Evolutionary conservation across 257 asterid genomes (phyloP).

Genomic region (Solanum bulbocastanum): DNA sequence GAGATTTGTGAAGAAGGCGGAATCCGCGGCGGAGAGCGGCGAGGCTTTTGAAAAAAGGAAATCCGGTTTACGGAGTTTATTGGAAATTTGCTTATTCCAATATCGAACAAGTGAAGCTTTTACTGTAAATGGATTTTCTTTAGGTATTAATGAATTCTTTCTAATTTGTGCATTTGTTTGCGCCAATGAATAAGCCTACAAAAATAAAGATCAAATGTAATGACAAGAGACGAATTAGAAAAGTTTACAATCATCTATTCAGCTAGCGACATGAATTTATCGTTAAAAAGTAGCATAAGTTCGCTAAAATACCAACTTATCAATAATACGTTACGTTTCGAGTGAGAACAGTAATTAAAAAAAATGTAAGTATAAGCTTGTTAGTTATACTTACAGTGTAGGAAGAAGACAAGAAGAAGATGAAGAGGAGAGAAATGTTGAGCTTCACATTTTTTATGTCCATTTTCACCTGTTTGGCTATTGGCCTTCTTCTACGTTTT

Average conservation of each 20-base stretch:
- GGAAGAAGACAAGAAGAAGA: slow-evolving; percentile 33
- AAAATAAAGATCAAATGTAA: background rate
- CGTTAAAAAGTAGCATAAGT: background rate
- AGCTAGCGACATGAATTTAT: background rate
- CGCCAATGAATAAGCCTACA: slow-evolving; percentile 37
- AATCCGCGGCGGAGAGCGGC: slow-evolving; percentile 46
- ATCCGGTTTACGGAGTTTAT: slow-evolving; percentile 27
- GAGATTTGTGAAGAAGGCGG: slow-evolving; percentile 48
- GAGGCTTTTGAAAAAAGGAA: slow-evolving; percentile 71
- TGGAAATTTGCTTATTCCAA: slow-evolving; percentile 57
- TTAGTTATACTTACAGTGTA: slow-evolving; percentile 24
- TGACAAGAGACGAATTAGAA: slow-evolving; percentile 12
- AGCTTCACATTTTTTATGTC: slow-evolving; percentile 26
- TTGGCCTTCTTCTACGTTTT: background rate
- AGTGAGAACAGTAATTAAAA: background rate
- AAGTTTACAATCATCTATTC: background rate
- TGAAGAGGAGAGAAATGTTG: slow-evolving; percentile 12
- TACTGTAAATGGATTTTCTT: slow-evolving; percentile 55
- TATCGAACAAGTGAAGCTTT: slow-evolving; percentile 57
- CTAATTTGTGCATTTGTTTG: background rate
- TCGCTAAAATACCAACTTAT: background rate
- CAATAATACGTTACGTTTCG: background rate
- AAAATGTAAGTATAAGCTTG: background rate
- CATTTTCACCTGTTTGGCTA: slow-evolving; percentile 21
- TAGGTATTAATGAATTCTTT: background rate